These are phyloP conservation scores for Pneumocystis wakefieldiae DNA, from an alignment of 1,139 yeast species.

Conservation along the genomic window DNA sequence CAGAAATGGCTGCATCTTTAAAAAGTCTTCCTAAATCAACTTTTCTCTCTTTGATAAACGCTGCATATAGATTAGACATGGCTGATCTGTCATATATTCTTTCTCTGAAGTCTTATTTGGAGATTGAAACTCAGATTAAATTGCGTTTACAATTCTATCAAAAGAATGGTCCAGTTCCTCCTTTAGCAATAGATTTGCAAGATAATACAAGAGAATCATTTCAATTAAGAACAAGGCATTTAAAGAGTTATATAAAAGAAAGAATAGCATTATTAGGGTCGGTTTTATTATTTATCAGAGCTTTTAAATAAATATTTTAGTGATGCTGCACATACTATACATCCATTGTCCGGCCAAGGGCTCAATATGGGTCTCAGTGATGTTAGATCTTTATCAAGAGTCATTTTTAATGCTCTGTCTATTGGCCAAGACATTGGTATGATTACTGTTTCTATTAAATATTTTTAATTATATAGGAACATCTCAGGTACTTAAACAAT, in stretches of 20 bases:
- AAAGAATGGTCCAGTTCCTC: slow-evolving; percentile 37
- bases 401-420: slow-evolving; percentile 52
- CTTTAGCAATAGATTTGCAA: slow-evolving; percentile 43
- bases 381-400: slow-evolving; percentile 52
- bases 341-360: slow-evolving; percentile 97
- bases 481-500: slow-evolving; percentile 44
- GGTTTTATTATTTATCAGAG: not conserved
- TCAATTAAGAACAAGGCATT: slow-evolving; percentile 79
- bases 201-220: slow-evolving; percentile 66
- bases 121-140: slow-evolving; percentile 47
- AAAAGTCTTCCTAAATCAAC: slow-evolving; percentile 43
- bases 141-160: slow-evolving; percentile 45
- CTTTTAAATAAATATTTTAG: slow-evolving; percentile 33
- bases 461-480: slow-evolving; percentile 35
- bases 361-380: slow-evolving; percentile 97
- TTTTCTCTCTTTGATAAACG: slow-evolving; percentile 62
- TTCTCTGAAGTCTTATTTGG: slow-evolving; percentile 30
- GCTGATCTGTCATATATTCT: slow-evolving; percentile 63
- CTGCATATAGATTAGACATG: slow-evolving; percentile 64
- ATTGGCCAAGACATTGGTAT: slow-evolving; percentile 79
- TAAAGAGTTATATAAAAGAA: slow-evolving; percentile 71
- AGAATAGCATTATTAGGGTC: slow-evolving; percentile 51
- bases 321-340: slow-evolving; percentile 96
- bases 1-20: slow-evolving; percentile 53
- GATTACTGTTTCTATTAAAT: not conserved